These are phyloP conservation scores for Rhizopus microsporus DNA, from an alignment of 371 early-diverging fungal genomes.

Conservation along the genomic window DNA sequence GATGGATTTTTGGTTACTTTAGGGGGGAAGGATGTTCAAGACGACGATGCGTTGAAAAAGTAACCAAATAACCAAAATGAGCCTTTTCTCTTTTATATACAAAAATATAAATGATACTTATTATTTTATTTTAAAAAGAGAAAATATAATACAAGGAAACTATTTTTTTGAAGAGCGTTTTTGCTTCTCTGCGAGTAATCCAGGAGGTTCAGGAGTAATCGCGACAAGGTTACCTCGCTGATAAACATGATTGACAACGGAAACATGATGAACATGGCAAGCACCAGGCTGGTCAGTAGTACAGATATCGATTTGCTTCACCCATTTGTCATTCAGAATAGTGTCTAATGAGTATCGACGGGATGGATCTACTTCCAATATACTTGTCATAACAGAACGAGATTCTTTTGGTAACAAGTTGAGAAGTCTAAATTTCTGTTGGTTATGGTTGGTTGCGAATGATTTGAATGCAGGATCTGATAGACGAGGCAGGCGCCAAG, in stretches of 20 bases:
- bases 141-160: neutral
- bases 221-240: conserved; percentile 42
- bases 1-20: neutral
- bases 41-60: neutral
- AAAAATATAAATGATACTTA: neutral
- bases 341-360: conserved; percentile 47
- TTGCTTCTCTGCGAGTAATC: conserved; percentile 48
- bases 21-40: conserved; percentile 2
- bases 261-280: conserved; percentile 54
- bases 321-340: conserved; percentile 54
- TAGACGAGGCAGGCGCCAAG: conserved; percentile 69
- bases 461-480: conserved; percentile 60
- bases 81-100: too few species aligned
- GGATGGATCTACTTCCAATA: conserved; percentile 56
- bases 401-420: conserved; percentile 53
- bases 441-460: conserved; percentile 45
- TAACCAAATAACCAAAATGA: neutral
- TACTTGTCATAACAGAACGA: conserved; percentile 47
- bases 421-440: conserved; percentile 45
- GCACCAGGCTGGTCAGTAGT: conserved; percentile 39
- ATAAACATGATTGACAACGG: conserved; percentile 12
- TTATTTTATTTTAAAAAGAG: conserved; percentile 1
- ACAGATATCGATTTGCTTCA: conserved; percentile 61
- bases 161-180: conserved; percentile 11
- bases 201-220: conserved; percentile 48